Base-by-base conservation (phyloP, 768 basidiomycete species). In the Leccinum variicolor region DNA sequence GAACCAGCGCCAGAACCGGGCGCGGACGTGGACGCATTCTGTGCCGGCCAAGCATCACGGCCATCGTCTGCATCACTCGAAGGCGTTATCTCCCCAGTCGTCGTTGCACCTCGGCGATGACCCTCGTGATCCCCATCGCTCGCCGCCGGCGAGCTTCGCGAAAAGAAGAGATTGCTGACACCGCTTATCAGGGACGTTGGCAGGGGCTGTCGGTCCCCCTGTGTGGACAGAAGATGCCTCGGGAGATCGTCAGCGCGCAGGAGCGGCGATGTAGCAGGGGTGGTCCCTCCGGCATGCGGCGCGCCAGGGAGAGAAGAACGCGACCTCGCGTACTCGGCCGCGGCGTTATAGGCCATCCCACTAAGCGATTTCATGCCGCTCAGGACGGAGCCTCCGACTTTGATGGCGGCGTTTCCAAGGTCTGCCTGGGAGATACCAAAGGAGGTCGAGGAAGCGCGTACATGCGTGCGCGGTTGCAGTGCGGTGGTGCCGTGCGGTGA, bases 281-380 rank as follows among this genome's bases (percentile, higher is more conserved):
- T 33, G 43, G n/a, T 10, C 56, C 60, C 45, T 14, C 33, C 14
- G 33, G 39, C 39, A 10, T 8, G 39, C 3, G 39, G 39, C 17
- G 4, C 17, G 1, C n/a, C 17, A 39, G 34, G 14, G 14, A 7
- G 39, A 39, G 39, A 39, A n/a, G 63, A 70, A 29, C 67, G 71
- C 15, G 74, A 70, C 36, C 62, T 73, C 13, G 81, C 81, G 52
- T 76, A 77, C 52, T 74, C 63, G 23, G 70, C 34, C 13, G 76
- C 78, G 36, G 82, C 83, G 17, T 76, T 77, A 33, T 80, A 77
- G 1, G 86, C 87, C 63, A 84, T 74, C 15, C 85, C 85, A 2
- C 86, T 83, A 2, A 88, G 66, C 7, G 81, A 80, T 66, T 81
- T 81, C 79, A 89, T 80, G n/a, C 86, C 85, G 62, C 78, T 84